phyloP scores from a whole-genome alignment of 2,329 filamentous ascomycete genomes.

The Ophiocordyceps polyrhachis-furcata region DNA sequence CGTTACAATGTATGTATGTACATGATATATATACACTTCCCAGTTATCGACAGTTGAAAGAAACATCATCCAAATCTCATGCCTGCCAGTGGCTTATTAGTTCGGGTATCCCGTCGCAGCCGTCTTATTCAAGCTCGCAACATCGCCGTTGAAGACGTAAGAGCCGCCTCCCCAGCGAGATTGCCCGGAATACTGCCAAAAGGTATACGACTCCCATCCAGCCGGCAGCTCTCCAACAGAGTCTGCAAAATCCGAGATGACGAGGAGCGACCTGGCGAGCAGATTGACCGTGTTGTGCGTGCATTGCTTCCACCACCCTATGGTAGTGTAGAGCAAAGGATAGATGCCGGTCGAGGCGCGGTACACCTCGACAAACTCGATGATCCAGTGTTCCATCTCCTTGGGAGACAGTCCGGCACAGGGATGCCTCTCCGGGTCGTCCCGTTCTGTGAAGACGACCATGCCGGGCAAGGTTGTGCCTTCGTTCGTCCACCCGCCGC shows the following conservation, averaged over 20 bases:
- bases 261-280: background rate
- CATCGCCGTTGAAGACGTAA: background rate
- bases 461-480: background rate
- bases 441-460: background rate
- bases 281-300: background rate
- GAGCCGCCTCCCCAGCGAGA: background rate
- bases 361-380: background rate
- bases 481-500: background rate
- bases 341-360: background rate
- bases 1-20: too few species aligned
- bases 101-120: background rate
- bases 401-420: background rate
- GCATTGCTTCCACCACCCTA: background rate
- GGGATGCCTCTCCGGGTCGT: background rate
- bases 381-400: background rate
- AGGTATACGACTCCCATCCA: background rate
- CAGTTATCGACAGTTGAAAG: too few species aligned
- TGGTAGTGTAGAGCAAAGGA: background rate
- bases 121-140: background rate
- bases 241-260: background rate
- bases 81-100: too few species aligned
- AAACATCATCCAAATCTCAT: background rate
- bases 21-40: too few species aligned
- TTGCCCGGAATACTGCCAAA: background rate
- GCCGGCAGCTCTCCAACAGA: background rate